Base-by-base conservation (phyloP, 2,329 filamentous ascomycete genomes). In the Trichoderma brevicompactum region DNA sequence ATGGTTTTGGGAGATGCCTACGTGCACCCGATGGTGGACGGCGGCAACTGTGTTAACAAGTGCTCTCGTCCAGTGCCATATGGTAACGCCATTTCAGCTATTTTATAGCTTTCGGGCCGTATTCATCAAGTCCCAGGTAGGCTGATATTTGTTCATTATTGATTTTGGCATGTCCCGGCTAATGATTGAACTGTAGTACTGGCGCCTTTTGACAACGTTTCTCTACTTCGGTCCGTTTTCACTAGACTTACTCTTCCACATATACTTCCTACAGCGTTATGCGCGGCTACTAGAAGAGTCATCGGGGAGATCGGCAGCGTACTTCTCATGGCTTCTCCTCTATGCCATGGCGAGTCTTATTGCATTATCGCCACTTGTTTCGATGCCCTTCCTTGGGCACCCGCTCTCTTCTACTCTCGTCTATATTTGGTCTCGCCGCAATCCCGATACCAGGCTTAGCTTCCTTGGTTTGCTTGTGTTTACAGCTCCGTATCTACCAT, bases 1-100 rank as follows among this genome's bases (percentile, higher is more conserved):
- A 71, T 99, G 95, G 95, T 98, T 97, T 79, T 97, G 92, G 85
- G 95, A 99, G 78, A 97, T 97, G 91, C 95, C 95, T 3, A 88
- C 95, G 32, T 96, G 94, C 78, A 99, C 95, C 43, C 85, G 95
- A 68, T 96, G 92, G 89, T 99, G 95, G 95, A 98, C 95, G 23
- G 94, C 92, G 28, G 93, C 94, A 5, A 96, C 94, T 0, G 88
- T 98, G 48, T 82, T 92, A 65, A 95, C 91, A 10, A 96, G 93
- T 71, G 88, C 93, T 15, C 81, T 98, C 71, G 93, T 98, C 5
- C 95, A 98, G 79, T 98, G 93, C 79, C 89, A 96, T 73, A 89
- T 98, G 76, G 82, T 98, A 69, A 95, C 91, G 13, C 92, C 94
- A 8, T 97, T 96, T 74, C 94, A 98, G 80, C 87, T 99, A 34